phyloP scores from a whole-genome alignment of 441 rosid species.

The Capsella rubella region DNA sequence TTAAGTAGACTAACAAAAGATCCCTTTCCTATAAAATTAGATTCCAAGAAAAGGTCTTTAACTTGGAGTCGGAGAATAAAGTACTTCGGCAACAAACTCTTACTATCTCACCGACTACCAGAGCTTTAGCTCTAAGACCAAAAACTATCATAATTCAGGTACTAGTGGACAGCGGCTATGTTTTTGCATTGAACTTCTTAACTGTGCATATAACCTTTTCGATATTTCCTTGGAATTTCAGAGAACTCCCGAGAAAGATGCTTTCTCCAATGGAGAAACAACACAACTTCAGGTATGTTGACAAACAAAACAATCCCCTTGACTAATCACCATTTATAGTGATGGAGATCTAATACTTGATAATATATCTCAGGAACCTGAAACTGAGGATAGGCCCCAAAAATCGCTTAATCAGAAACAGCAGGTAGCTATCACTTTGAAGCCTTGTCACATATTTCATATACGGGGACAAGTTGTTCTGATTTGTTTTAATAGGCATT shows the following conservation, averaged over 20 bases:
- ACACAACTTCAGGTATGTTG: constrained; percentile 51
- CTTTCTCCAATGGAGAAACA: constrained; percentile 60
- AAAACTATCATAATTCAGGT: constrained; percentile 59
- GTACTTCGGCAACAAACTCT: constrained; percentile 69
- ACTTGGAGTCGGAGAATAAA: constrained; percentile 68
- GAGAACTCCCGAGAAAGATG: constrained; percentile 67
- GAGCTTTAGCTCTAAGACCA: constrained; percentile 57
- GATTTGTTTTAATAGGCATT: constrained; percentile 19
- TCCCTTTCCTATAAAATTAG: constrained; percentile 24
- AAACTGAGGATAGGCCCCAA: constrained; percentile 76
- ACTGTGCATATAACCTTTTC: constrained; percentile 32
- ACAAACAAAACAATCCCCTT: constrained; percentile 20
- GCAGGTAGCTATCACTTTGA: constrained; percentile 52
- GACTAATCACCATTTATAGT: constrained; percentile 27
- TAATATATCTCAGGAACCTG: constrained; percentile 56
- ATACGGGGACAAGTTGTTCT: neutral
- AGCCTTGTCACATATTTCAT: constrained; percentile 26
- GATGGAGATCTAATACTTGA: constrained; percentile 49
- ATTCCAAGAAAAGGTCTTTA: constrained; percentile 59
- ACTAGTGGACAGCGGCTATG: constrained; percentile 27
- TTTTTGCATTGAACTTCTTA: constrained; percentile 21
- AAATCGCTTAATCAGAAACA: constrained; percentile 81
- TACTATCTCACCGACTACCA: constrained; percentile 60
- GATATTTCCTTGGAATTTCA: constrained; percentile 45
- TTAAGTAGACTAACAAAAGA: constrained; percentile 19